Base-by-base conservation (phyloP, 1,284 basidiomycete species). In the Gymnopus androsaceus region DNA sequence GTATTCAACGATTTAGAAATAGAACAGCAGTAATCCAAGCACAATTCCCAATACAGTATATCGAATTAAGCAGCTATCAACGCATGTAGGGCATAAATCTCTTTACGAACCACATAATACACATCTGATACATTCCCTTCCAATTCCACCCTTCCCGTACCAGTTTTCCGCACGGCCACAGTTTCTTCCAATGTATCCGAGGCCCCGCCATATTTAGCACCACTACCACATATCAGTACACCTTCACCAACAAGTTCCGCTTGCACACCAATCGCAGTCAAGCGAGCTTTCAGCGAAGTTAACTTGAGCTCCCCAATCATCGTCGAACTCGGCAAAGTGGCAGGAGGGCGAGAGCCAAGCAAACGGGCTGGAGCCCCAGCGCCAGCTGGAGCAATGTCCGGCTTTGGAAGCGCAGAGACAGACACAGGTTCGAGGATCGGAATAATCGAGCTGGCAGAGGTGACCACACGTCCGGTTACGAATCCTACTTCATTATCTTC, bases 401-500 rank as follows among this genome's bases (percentile, higher is more conserved):
- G 66, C 23, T 65, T 61, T 1, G 68, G 61, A 11, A 55, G 36
- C 15, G 72, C 60, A 21, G 73, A 66, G 36, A 73, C 65, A 15
- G 75, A 70, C n/a, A 77, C 61, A 48, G 71, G 87, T 66, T 90
- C 88, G 27, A 92, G 80, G 23, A 83, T 80, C 3, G 88, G 83
- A 62, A 88, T 81, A 21, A 80, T 82, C 42, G 94, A 93, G 59
- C 88, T 94, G 9, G 91, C 85, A 48, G 92, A 87, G 44, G 87
- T 84, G 4, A 88, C 81, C 28, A 98, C 85, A 25, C 90, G 84
- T 25, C 95, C 96, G 30, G 87, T 87, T 37, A 98, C 85, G 69
- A 90, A 95, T 17, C 91, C 93, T 38, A 99, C 90, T 70, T 98
- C 94, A 69, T 95, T 98, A 66, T 97, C 96, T 67, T 99, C 97